These are phyloP conservation scores for Coemansia sp. DNA, from an alignment of 192 early-diverging fungal genomes.

Conservation along the genomic window DNA sequence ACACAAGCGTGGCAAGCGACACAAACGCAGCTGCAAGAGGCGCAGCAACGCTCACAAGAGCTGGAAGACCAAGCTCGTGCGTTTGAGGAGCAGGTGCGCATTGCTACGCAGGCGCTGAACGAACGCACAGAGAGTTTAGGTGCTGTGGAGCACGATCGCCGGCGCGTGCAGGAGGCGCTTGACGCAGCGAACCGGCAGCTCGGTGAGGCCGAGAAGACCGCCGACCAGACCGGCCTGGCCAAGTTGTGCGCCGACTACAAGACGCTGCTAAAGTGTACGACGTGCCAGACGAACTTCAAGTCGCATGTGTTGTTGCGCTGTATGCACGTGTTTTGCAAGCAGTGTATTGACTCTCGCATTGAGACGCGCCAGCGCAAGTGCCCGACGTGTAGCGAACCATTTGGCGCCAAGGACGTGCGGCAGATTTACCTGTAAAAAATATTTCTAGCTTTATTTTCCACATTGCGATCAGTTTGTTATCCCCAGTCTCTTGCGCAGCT, in stretches of 20 bases:
- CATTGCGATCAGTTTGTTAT: background rate
- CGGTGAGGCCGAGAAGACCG: slow-evolving; percentile 57
- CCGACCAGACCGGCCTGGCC: slow-evolving; percentile 50
- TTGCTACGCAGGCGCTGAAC: slow-evolving; percentile 59
- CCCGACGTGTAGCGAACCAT: slow-evolving; percentile 83
- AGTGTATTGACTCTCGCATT: slow-evolving; percentile 82
- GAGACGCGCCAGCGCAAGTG: slow-evolving; percentile 92
- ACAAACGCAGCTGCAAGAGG: slow-evolving; percentile 61
- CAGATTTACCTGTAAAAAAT: slow-evolving; percentile 70
- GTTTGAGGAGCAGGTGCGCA: slow-evolving; percentile 21
- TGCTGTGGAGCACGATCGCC: slow-evolving; percentile 57
- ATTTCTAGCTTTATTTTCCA: background rate
- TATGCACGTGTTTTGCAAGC: slow-evolving; percentile 96
- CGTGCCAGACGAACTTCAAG: slow-evolving; percentile 85
- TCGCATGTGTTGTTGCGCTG: slow-evolving; percentile 77
- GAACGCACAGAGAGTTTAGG: slow-evolving; percentile 64
- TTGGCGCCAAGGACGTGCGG: slow-evolving; percentile 77
- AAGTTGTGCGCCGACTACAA: slow-evolving; percentile 56
- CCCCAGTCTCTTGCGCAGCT: no score
- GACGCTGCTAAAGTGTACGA: slow-evolving; percentile 86
- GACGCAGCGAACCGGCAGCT: slow-evolving; percentile 64
- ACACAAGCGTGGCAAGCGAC: slow-evolving; percentile 56
- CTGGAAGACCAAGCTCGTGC: slow-evolving; percentile 58
- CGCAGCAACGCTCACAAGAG: slow-evolving; percentile 54
- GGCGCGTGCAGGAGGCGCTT: slow-evolving; percentile 62